Evolutionary conservation across 192 early-diverging fungal species (phyloP).

Genomic region (Entomortierella beljakovae): DNA sequence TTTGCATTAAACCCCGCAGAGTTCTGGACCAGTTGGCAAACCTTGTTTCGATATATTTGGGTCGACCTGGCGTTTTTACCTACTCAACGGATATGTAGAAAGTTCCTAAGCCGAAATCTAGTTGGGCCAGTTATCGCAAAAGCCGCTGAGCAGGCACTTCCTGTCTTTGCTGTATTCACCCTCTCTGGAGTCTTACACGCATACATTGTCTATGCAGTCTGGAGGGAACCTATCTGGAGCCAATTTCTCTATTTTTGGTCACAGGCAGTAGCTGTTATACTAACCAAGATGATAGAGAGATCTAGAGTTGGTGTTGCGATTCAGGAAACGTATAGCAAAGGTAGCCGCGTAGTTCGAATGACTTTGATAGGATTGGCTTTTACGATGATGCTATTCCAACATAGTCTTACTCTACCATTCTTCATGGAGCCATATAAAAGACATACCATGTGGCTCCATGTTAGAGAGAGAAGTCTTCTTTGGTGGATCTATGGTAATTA

Average conservation of each 20-base stretch:
- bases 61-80: constrained; percentile 44
- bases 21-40: constrained; percentile 45
- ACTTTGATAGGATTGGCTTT: neutral
- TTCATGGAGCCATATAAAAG: constrained; percentile 36
- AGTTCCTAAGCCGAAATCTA: constrained; percentile 1
- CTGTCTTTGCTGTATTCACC: constrained; percentile 27
- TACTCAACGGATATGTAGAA: constrained; percentile 9
- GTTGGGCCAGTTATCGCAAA: constrained; percentile 1
- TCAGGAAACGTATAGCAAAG: constrained; percentile 1
- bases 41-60: constrained; percentile 43
- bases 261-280: constrained; percentile 28
- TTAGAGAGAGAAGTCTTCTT: constrained; percentile 19
- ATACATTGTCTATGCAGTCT: constrained; percentile 25
- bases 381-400: constrained; percentile 5
- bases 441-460: constrained; percentile 22
- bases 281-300: constrained; percentile 22
- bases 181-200: constrained; percentile 31
- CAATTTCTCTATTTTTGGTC: constrained; percentile 33
- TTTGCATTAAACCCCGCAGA: constrained; percentile 34
- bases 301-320: neutral
- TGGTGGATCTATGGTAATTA: constrained; percentile 32
- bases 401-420: constrained; percentile 19
- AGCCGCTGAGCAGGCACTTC: neutral
- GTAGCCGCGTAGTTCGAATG: neutral
- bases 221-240: constrained; percentile 35